Evolutionary conservation across 106 monocot species (phyloP).

Genomic region (Cymbidium sinense): DNA sequence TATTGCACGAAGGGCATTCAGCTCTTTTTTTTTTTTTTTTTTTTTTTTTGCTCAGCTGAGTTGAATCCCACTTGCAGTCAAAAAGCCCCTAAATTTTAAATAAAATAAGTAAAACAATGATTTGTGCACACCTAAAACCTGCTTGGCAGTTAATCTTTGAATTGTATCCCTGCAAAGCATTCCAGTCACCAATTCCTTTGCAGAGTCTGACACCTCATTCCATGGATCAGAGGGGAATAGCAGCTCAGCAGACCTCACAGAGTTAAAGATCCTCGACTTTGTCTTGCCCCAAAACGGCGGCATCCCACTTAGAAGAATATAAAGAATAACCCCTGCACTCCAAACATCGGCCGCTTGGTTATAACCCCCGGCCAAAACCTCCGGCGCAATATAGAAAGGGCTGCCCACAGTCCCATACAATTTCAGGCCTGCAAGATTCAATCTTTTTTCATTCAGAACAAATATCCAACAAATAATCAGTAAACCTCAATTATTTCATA

Average conservation of each 20-base stretch:
- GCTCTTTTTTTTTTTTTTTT: too few species aligned
- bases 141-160: constrained; percentile 50
- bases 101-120: not conserved
- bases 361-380: constrained; percentile 82
- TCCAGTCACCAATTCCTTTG: constrained; percentile 59
- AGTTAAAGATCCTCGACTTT: constrained; percentile 82
- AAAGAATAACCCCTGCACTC: constrained; percentile 89
- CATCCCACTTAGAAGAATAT: constrained; percentile 87
- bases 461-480: not conserved
- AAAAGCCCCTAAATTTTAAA: too few species aligned
- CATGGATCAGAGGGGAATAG: constrained; percentile 72
- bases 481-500: not conserved
- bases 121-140: constrained; percentile 58
- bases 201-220: constrained; percentile 61
- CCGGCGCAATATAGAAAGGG: constrained; percentile 96
- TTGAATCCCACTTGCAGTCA: too few species aligned
- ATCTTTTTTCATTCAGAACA: not conserved
- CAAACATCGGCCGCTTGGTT: constrained; percentile 92
- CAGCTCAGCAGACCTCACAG: constrained; percentile 61
- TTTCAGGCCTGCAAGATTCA: constrained; percentile 47
- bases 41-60: too few species aligned
- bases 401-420: constrained; percentile 83
- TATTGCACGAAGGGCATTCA: too few species aligned
- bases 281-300: constrained; percentile 98
- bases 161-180: constrained; percentile 73